Conservation (phyloP, 2,329 filamentous ascomycete genomes). For the Emmonsiellopsis sp. region DNA sequence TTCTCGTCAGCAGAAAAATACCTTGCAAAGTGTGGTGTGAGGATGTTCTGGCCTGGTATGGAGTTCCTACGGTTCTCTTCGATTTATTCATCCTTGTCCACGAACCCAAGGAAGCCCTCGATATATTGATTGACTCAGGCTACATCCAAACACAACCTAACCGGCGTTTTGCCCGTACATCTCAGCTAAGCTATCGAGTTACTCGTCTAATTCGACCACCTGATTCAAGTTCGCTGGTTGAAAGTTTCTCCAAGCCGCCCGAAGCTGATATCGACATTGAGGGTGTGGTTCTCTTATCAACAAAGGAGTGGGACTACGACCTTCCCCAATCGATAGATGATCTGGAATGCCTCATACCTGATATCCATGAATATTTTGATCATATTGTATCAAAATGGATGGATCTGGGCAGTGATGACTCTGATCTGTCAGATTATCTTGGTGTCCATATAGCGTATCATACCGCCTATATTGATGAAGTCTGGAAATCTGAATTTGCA, state of each 20-base stretch:
- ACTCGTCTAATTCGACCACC: no score
- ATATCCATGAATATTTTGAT: neutral
- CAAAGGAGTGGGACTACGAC: neutral
- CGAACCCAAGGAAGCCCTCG: neutral
- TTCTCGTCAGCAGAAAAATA: slow-evolving; percentile 5
- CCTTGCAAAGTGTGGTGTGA: slow-evolving; percentile 11
- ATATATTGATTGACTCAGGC: neutral
- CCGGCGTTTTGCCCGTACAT: no score
- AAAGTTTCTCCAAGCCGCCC: no score
- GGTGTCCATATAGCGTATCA: neutral
- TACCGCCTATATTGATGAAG: neutral
- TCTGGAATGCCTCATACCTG: neutral
- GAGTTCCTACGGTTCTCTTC: slow-evolving; percentile 19
- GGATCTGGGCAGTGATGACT: neutral
- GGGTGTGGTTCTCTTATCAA: no score
- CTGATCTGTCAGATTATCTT: neutral
- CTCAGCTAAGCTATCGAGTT: no score
- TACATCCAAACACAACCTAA: neutral
- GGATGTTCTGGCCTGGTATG: slow-evolving; percentile 16
- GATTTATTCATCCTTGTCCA: slow-evolving; percentile 10
- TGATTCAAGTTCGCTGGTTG: no score
- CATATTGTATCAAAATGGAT: neutral
- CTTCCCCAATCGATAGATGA: neutral
- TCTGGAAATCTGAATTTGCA: neutral
- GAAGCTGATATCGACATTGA: no score